Base-by-base conservation (phyloP, 208 protist species). In the Trypanosoma theileri region DNA sequence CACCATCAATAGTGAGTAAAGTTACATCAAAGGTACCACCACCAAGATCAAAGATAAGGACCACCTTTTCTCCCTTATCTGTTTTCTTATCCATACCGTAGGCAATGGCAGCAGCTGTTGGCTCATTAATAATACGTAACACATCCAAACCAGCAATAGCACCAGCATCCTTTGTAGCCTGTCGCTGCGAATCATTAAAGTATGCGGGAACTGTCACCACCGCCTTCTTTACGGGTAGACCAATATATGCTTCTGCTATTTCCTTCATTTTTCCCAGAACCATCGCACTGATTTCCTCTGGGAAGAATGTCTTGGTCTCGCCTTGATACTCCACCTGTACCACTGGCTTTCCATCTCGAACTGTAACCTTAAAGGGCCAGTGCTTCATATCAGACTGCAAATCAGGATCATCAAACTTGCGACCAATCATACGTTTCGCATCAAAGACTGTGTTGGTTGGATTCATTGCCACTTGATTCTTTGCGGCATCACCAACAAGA, bases 61-160 rank as follows among this genome's bases (percentile, higher is more conserved):
- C 88, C 71, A 97, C 98, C 62, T 81, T 79, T 77, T 91, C 85
- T 0, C 67, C 69, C 12, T 66, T 85, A 24, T 98, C 95, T n/a
- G 88, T 76, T 66, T 92, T 88, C 69, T 98, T 98, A 79, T 98
- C 97, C 59, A 99, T 92, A 69, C 98, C 98, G 81, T 99, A 99
- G 3, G 99, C 98, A 72, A 99, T 96, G 59, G 99, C 98, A 26
- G 99, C 98, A 1, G 99, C 98, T 28, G 99, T 99, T 35, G 99
- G 99, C 89, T 99, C 99, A 93, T 99, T 99, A 84, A 99, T 99
- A 85, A 99, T 99, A 80, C 99, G 95, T 57, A 99, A 73, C 26
- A 99, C 98, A 46, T 99, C 95, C 12, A 97, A 71, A 42, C 98
- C 98, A 1, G 94, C 85, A 69, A 99, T 99, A 14, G 67, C 59